These are phyloP conservation scores for Ogataea populi-albae DNA, from an alignment of 805 yeast species.

Conservation along the genomic window DNA sequence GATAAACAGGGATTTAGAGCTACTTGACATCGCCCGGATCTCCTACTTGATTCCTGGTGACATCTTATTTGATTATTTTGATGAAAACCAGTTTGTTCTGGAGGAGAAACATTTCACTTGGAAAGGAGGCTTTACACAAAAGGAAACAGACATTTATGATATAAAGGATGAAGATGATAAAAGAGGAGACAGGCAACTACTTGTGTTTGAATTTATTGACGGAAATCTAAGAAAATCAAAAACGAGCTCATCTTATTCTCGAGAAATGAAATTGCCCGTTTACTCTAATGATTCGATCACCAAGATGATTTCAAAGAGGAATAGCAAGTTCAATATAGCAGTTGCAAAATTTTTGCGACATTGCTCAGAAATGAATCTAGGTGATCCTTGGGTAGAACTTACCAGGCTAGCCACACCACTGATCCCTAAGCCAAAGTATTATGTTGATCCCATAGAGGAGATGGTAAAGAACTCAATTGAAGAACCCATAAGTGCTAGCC, in stretches of 20 bases:
- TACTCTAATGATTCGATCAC: slow-evolving; percentile 57
- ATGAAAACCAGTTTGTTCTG: slow-evolving; percentile 59
- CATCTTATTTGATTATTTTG: slow-evolving; percentile 70
- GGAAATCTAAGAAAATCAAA: slow-evolving; percentile 51
- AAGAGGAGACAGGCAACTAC: slow-evolving; percentile 45
- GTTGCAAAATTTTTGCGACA: slow-evolving; percentile 36
- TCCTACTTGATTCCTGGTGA: slow-evolving; percentile 64
- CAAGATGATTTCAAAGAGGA: slow-evolving; percentile 57
- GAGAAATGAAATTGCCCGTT: slow-evolving; percentile 48
- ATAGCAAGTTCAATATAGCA: slow-evolving; percentile 46
- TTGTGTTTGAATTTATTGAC: slow-evolving; percentile 77
- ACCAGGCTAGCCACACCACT: slow-evolving; percentile 32
- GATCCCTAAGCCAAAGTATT: slow-evolving; percentile 49
- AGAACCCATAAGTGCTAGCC: slow-evolving; percentile 11
- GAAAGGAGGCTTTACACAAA: slow-evolving; percentile 54
- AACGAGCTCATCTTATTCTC: slow-evolving; percentile 40
- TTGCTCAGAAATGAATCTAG: slow-evolving; percentile 28
- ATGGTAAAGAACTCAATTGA: slow-evolving; percentile 39
- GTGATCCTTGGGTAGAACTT: slow-evolving; percentile 43
- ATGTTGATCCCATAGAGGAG: slow-evolving; percentile 60
- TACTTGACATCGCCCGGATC: slow-evolving; percentile 62
- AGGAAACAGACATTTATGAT: slow-evolving; percentile 51
- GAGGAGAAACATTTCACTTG: slow-evolving; percentile 42
- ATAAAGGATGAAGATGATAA: slow-evolving; percentile 38
- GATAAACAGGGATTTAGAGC: slow-evolving; percentile 41